Evolutionary conservation across 2,329 filamentous ascomycete genomes (phyloP).

Genomic region (Diaporthe sp.): DNA sequence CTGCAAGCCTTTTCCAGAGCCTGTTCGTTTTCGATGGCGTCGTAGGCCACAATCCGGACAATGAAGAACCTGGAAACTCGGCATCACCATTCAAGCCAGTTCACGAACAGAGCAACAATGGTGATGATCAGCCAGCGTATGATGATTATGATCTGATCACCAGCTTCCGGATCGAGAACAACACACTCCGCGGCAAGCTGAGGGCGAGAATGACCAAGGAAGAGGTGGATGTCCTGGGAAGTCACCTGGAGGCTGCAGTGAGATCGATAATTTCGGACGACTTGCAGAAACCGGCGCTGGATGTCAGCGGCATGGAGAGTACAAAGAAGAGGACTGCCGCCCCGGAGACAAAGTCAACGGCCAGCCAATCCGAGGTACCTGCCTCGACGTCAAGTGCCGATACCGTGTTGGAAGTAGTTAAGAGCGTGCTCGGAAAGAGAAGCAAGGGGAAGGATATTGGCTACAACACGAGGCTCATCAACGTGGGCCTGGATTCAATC

Average conservation of each 20-base stretch:
- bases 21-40: slow-evolving; percentile 47
- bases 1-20: slow-evolving; percentile 45
- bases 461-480: slow-evolving; percentile 44
- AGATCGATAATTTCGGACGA: slow-evolving; percentile 15
- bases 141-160: slow-evolving; percentile 47
- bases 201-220: slow-evolving; percentile 41
- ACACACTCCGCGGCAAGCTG: slow-evolving; percentile 42
- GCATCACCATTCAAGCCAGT: slow-evolving; percentile 1
- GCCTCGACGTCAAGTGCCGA: slow-evolving; percentile 10
- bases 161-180: slow-evolving; percentile 45
- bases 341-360: background rate
- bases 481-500: slow-evolving; percentile 46
- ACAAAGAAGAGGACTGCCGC: background rate
- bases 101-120: background rate
- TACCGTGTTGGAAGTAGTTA: slow-evolving; percentile 42
- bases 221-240: slow-evolving; percentile 33
- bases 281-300: slow-evolving; percentile 27
- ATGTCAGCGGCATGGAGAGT: background rate
- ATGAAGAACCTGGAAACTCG: background rate
- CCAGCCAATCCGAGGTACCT: background rate
- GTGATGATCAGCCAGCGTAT: slow-evolving; percentile 39
- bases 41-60: slow-evolving; percentile 18
- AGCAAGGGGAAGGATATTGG: slow-evolving; percentile 39
- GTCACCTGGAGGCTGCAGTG: slow-evolving; percentile 33
- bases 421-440: slow-evolving; percentile 40